Evolutionary conservation across 1,284 basidiomycete species (phyloP).

Genomic region (Sanghuangporus sanghuang): DNA sequence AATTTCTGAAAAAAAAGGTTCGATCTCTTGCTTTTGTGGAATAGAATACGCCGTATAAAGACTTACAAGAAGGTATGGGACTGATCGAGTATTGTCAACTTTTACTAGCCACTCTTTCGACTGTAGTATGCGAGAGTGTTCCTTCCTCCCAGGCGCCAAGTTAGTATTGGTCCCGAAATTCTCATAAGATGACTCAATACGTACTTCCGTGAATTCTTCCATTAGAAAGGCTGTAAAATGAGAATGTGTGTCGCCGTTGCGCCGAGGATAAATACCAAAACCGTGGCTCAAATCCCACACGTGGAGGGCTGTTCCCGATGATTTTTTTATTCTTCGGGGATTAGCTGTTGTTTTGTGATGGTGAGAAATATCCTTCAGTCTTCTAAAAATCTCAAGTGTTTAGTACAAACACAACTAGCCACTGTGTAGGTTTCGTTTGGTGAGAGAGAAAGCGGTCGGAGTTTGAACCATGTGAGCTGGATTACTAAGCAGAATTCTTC

Average conservation of each 20-base stretch:
- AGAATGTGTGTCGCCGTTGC: not conserved
- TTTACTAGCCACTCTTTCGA: slow-evolving; percentile 70
- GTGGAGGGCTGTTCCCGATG: too few relatives aligned
- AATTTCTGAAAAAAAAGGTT: slow-evolving; percentile 10
- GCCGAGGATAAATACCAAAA: not conserved
- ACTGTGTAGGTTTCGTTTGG: too few relatives aligned
- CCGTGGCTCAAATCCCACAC: too few relatives aligned
- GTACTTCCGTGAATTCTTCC: slow-evolving; percentile 58
- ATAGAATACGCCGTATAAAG: slow-evolving; percentile 26
- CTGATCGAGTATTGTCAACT: slow-evolving; percentile 50
- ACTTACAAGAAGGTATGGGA: slow-evolving; percentile 67
- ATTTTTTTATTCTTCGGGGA: too few relatives aligned
- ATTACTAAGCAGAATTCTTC: too few relatives aligned
- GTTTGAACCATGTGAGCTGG: too few relatives aligned
- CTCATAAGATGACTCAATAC: slow-evolving; percentile 10
- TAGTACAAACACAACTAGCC: too few relatives aligned
- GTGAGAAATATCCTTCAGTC: too few relatives aligned
- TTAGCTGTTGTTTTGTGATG: too few relatives aligned
- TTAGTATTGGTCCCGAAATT: not conserved
- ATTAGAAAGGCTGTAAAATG: slow-evolving; percentile 23
- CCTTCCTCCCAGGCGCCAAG: slow-evolving; percentile 33
- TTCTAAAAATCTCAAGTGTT: too few relatives aligned
- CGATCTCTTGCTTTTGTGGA: not conserved
- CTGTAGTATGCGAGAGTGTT: slow-evolving; percentile 49
- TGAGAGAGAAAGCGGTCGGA: too few relatives aligned